Base-by-base conservation (phyloP, 352 stramenopile species). In the Halophytophthora polymorphica region DNA sequence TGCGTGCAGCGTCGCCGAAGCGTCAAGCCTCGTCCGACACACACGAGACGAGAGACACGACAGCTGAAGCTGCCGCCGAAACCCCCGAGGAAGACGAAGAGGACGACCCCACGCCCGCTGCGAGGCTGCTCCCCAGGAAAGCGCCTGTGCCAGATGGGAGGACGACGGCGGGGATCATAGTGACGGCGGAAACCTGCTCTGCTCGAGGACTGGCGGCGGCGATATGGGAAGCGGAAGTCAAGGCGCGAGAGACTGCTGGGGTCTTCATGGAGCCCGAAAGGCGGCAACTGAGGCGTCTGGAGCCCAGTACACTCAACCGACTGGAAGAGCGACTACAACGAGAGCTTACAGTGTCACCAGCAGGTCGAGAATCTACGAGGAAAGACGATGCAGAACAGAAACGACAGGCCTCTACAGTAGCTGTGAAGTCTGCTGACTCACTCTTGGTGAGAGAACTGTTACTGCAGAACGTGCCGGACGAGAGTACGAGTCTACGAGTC, bases 251-350 rank as follows among this genome's bases (percentile, higher is more conserved):
- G 45, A 46, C 44, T 6, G 71, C 71, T 34, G 76, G 76, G 1
- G 44, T 85, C 11, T 85, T 70, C 48, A 64, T 87, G 6, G 58
- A 71, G 10, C 58, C 71, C 8, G 68, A 77, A 17, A 61, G 51
- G 0, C 38, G 51, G 6, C 63, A 82, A 28, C 54, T 80, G 19
- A 35, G 12, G 23, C 53, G 61, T 33, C 58, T 85, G 34, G 61
- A 80, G 13, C 49, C 54, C 14, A 87, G 69, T 42, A 87, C 69
- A n/a, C 50, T 85, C 13, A 41, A 80, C 52, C 69, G 71, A 12
- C 50, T 85, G 8, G 76, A 85, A 59, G 73, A 83, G 35, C 63
- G 76, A 33, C 56, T 85, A 7, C 45, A 56, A 15, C 57, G 73
- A 23, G 76, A 87, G 29, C 17, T 60, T 17, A 41, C 41, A 29